Conservation (phyloP, 2,329 filamentous ascomycete species). For the Trichoderma arundinaceum region DNA sequence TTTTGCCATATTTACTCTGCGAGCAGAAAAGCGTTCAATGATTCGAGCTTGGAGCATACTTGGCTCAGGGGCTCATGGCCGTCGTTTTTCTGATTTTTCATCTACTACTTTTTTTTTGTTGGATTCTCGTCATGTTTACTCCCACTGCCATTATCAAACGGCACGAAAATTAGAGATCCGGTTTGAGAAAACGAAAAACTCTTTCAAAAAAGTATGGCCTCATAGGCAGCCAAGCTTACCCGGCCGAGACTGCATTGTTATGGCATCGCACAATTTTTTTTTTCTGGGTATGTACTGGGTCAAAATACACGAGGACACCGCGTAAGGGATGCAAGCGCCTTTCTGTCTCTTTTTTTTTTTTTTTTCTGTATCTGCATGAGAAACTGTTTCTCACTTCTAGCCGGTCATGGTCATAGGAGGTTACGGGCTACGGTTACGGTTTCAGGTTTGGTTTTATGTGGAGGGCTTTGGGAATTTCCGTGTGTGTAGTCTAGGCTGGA, state of each 20-base stretch:
- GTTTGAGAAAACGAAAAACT: neutral
- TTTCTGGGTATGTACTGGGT: neutral
- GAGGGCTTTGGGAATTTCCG: neutral
- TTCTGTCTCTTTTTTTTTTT: neutral
- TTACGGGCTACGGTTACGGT: neutral
- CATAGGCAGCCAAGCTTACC: neutral
- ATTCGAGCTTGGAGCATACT: neutral
- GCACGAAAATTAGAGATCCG: neutral
- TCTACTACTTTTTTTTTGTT: neutral
- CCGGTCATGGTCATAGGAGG: neutral
- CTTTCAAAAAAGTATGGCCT: neutral
- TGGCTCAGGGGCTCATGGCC: neutral
- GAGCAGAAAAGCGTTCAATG: neutral
- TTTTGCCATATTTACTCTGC: neutral
- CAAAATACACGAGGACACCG: constrained; percentile 8
- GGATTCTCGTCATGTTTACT: neutral
- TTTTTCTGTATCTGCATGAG: constrained; percentile 3
- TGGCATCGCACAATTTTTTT: neutral
- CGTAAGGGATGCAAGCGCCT: neutral
- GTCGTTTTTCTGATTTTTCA: neutral
- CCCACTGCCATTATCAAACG: neutral
- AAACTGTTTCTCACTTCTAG: neutral
- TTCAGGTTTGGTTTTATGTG: neutral
- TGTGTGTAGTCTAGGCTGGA: neutral
- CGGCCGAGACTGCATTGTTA: constrained; percentile 15